Base-by-base conservation (phyloP, 2,329 filamentous ascomycete species). In the Cytospora paraplurivora region DNA sequence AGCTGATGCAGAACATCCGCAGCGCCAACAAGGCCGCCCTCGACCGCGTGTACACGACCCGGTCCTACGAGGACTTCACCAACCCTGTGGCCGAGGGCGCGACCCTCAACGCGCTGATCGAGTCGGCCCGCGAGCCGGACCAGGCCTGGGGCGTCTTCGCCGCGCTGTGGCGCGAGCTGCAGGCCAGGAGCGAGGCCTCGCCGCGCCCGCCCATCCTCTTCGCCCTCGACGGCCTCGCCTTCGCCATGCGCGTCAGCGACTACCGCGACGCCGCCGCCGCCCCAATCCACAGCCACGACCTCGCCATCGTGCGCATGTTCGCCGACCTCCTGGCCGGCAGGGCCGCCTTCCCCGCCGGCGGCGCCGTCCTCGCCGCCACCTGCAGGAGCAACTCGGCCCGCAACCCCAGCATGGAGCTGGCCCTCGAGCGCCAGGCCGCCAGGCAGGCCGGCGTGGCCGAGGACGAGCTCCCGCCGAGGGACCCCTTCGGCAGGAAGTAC, bases 241-340 rank as follows among this genome's bases (percentile, higher is more conserved):
- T 95, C 78, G 85, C 93, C 76, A 96, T 96, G 91, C 84, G 83
- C 69, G 73, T 87, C 44, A 92, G 88, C 67, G 86, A 85, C 52
- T 99, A 98, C 80, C 85, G 89, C 68, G 85, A 85, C 67, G 80
- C 89, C 1, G 81, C 89, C 32, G 90, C 86, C 70, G 84, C 91
- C 67, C 82, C 81, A 15, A 89, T 99, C 67, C 95, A 99, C 79
- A 84, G 93, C 34, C 92, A 96, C 76, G 90, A 98, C 71, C 83
- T 99, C 35, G 81, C 85, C 32, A 81, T 97, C 27, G 81, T 96
- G 59, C 83, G 87, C 62, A 84, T 90, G 68, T 96, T 96, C 76
- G 76, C 90, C 65, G 86, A 90, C 58, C 84, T 90, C 62, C 82
- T 98, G 34, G 84, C 84, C 34, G 89, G 89, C 63, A 78, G 76